phyloP scores from a whole-genome alignment of 1,284 basidiomycete species.

The Melanopsichium pennsylvanicum region DNA sequence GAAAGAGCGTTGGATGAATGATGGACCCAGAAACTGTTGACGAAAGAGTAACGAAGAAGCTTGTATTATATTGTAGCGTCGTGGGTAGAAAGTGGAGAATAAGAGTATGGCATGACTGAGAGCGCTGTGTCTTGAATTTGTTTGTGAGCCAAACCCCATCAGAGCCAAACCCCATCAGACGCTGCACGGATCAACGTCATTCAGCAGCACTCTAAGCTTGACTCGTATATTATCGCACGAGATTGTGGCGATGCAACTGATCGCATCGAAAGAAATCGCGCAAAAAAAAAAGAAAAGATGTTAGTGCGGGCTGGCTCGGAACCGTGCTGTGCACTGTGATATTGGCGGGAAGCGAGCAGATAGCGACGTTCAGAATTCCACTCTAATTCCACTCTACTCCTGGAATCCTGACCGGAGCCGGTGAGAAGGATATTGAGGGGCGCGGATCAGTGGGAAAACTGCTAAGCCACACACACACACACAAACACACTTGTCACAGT shows the following conservation, averaged over 20 bases:
- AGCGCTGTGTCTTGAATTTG: no score
- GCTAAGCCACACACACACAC: no score
- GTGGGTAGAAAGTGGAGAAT: constrained; percentile 23
- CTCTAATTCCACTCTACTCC: no score
- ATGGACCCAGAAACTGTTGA: no score
- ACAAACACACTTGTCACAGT: no score
- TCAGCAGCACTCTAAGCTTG: constrained; percentile 3
- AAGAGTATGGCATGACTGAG: no score
- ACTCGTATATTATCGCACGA: constrained; percentile 18
- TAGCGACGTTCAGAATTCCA: no score
- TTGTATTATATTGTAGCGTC: no score
- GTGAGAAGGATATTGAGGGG: not conserved
- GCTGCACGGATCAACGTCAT: constrained; percentile 42
- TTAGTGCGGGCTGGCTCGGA: constrained; percentile 38
- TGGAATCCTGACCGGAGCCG: constrained; percentile 12
- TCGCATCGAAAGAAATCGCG: not conserved
- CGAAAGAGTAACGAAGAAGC: no score
- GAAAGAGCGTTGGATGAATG: not conserved
- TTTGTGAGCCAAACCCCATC: no score
- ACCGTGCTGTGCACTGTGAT: constrained; percentile 1
- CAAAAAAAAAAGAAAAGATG: constrained; percentile 3
- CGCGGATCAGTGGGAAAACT: constrained; percentile 3
- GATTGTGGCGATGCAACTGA: not conserved
- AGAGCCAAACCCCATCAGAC: not conserved
- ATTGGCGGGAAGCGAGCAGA: no score